A percentile compares a stretch with the other conserved stretches of the same genome.
These are phyloP conservation scores for Takashimella tepidaria DNA, from an alignment of 1,284 basidiomycete species.

Conservation along the genomic window DNA sequence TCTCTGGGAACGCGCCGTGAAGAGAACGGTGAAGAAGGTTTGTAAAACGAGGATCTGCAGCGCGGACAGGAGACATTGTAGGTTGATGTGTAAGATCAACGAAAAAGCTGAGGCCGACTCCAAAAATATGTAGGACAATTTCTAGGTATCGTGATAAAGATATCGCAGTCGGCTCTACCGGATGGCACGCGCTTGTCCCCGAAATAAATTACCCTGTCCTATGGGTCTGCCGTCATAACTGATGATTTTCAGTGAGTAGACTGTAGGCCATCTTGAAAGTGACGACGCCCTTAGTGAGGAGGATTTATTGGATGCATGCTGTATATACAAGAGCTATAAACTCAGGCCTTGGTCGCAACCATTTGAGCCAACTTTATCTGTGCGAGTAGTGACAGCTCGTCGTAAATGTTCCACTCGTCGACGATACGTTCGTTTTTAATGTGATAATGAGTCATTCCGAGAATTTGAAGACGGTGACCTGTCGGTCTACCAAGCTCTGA, in stretches of 20 bases:
- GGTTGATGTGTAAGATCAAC: too few species aligned
- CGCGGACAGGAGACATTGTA: background rate
- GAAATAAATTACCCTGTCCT: too few species aligned
- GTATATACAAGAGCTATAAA: background rate
- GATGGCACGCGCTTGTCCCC: too few species aligned
- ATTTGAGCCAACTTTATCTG: conserved; percentile 5
- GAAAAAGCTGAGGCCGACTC: too few species aligned
- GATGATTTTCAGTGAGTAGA: too few species aligned
- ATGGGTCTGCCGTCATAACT: too few species aligned
- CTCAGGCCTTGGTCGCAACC: background rate
- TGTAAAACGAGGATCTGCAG: background rate
- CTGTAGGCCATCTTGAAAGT: too few species aligned
- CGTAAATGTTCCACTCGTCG: conserved; percentile 11
- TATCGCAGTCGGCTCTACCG: too few species aligned
- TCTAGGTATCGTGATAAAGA: too few species aligned
- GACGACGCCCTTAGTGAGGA: too few species aligned
- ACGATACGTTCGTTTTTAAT: conserved; percentile 6
- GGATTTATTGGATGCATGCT: too few species aligned
- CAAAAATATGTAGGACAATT: too few species aligned
- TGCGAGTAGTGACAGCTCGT: conserved; percentile 8
- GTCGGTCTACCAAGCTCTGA: conserved; percentile 6
- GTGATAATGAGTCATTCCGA: conserved; percentile 10
- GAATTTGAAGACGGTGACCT: conserved; percentile 6
- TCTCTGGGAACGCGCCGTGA: background rate
- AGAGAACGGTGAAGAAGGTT: background rate